A percentile compares a stretch with the other conserved stretches of the same genome.
These are phyloP conservation scores for Phytophthora sp. DNA, from an alignment of 352 stramenopile species.

Conservation along the genomic window DNA sequence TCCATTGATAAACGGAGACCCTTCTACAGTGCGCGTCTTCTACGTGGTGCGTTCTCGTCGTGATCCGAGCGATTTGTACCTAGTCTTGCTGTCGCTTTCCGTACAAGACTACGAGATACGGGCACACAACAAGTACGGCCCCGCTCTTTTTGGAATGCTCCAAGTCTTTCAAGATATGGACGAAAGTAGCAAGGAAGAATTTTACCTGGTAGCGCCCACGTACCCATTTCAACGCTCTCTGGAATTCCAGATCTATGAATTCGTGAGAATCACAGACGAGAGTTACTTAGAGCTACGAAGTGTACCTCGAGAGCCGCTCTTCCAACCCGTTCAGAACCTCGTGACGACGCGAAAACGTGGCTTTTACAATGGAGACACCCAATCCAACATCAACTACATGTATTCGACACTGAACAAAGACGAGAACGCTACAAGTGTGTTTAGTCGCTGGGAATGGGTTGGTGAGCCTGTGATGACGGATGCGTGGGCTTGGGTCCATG, in stretches of 20 bases:
- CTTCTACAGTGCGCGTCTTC: slow-evolving; percentile 24
- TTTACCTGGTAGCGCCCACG: slow-evolving; percentile 34
- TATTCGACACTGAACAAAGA: slow-evolving; percentile 18
- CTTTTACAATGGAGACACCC: slow-evolving; percentile 36
- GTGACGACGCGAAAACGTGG: slow-evolving; percentile 34
- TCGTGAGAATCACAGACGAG: slow-evolving; percentile 22
- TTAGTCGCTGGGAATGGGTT: slow-evolving; percentile 21
- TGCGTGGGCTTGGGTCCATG: slow-evolving; percentile 48
- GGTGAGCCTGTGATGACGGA: slow-evolving; percentile 31
- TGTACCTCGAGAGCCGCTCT: neutral
- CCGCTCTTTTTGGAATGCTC: slow-evolving; percentile 35
- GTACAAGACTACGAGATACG: slow-evolving; percentile 40
- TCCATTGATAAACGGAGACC: slow-evolving; percentile 12
- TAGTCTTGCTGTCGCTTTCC: slow-evolving; percentile 30
- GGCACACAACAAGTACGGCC: slow-evolving; percentile 25
- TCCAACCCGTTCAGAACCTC: slow-evolving; percentile 33
- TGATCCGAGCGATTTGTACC: slow-evolving; percentile 15
- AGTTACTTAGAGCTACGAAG: slow-evolving; percentile 27
- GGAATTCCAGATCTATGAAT: slow-evolving; percentile 37
- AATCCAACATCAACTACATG: slow-evolving; percentile 37
- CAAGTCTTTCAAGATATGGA: slow-evolving; percentile 35
- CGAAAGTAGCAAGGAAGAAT: slow-evolving; percentile 9
- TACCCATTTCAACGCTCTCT: slow-evolving; percentile 41
- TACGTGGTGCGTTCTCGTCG: slow-evolving; percentile 23
- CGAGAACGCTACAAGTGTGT: neutral